Evolutionary conservation across 371 early-diverging fungal genomes (phyloP), one percentile per base, ranked within the genome.

Genomic region (Rhizopus sp.): DNA sequence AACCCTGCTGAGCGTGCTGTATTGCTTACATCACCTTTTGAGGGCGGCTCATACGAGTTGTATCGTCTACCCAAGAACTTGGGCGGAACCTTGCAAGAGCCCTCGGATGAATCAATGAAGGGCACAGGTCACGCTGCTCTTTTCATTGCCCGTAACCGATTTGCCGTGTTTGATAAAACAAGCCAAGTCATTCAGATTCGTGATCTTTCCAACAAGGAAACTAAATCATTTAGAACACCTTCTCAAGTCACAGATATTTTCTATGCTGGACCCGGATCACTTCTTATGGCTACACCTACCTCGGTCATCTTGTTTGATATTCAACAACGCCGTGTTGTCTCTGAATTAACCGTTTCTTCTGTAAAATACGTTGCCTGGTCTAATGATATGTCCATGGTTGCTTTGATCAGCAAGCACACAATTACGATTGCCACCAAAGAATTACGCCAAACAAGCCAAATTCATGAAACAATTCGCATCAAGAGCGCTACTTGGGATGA

Each of bases 401-500:
- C 97, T 2, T 73, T 98, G 13, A 65, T 96, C 47, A 90, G 91
- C 87, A 97, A 96, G 77, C 96, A 98, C 68, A 85, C 91, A 12
- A 89, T 99, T 55, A 88, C 89, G 2, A 78, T 99, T 62, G 95
- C 93, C 4, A 89, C 83, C 65, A 92, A 93, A 70, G 76, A 88
- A 40, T 77, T 98, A 31, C 88, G 93, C 60, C 94, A 96, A 69
- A 75, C 87, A 13, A 82, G 89, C 65, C 73, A 88, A 54, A 88
- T 97, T 48, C 95, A 96, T 69, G 99, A 99, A 75, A 95, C 97
- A 10, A 96, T 98, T 54, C 89, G 95, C 62, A 95, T 99, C 77
- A 95, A 96, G 82, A 92, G 94, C 67, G 98, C 93, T 9, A 89
- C 93, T 17, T 95, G 98, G 93, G 95, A 96, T 70, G 94, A 92